Evolutionary conservation across 352 stramenopile genomes (phyloP).

Genomic region (Globisporangium heterothallicum): DNA sequence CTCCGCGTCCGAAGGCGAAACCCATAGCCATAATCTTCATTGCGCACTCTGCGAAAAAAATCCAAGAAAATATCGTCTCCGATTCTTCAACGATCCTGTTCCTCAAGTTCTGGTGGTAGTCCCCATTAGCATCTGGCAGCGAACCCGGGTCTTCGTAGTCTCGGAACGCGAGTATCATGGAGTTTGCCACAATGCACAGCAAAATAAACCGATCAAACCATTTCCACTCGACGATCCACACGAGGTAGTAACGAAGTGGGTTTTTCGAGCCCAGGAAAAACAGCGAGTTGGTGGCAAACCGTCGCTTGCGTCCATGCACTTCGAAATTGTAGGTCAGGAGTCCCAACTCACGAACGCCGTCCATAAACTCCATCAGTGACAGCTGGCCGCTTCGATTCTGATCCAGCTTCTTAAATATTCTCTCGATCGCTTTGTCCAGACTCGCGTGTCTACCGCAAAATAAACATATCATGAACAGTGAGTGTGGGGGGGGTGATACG

Average conservation of each 20-base stretch:
- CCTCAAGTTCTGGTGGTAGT: slow-evolving; percentile 16
- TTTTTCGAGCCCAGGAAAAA: slow-evolving; percentile 32
- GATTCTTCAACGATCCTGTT: slow-evolving; percentile 37
- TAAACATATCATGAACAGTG: neutral
- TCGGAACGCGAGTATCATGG: slow-evolving; percentile 50
- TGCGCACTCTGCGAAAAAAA: slow-evolving; percentile 70
- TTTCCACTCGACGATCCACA: slow-evolving; percentile 49
- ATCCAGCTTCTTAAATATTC: slow-evolving; percentile 33
- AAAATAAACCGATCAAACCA: slow-evolving; percentile 81
- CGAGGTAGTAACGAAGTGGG: slow-evolving; percentile 26
- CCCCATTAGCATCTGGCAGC: slow-evolving; percentile 23
- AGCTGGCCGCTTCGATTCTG: slow-evolving; percentile 32
- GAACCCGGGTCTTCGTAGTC: slow-evolving; percentile 41
- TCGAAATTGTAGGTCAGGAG: slow-evolving; percentile 45
- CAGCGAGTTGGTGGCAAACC: slow-evolving; percentile 33
- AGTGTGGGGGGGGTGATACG: neutral
- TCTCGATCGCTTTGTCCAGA: slow-evolving; percentile 27
- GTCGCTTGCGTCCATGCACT: slow-evolving; percentile 35
- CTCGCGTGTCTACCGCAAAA: slow-evolving; percentile 3
- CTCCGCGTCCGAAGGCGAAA: slow-evolving; percentile 41
- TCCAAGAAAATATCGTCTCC: slow-evolving; percentile 36
- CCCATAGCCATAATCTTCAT: slow-evolving; percentile 83
- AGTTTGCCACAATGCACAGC: slow-evolving; percentile 60
- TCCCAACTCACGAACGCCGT: slow-evolving; percentile 32
- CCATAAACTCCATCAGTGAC: slow-evolving; percentile 35